Evolutionary conservation across 768 basidiomycete species (phyloP).

Genomic region (Boletus rubescentipes): DNA sequence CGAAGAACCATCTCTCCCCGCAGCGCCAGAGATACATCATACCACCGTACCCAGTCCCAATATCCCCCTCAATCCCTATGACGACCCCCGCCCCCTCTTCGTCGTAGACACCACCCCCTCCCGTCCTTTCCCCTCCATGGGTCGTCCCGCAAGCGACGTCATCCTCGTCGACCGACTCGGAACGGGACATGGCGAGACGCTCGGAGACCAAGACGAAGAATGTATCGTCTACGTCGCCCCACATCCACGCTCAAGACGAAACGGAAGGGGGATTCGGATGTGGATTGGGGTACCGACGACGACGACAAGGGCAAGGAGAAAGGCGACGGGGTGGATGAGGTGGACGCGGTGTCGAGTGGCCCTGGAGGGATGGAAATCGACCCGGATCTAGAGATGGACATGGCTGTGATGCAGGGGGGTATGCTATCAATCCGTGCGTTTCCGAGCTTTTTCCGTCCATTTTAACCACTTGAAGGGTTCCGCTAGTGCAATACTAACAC

Average conservation of each 20-base stretch:
- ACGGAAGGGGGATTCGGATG: slow-evolving; percentile 62
- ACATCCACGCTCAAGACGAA: slow-evolving; percentile 59
- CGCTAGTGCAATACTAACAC: slow-evolving; percentile 17
- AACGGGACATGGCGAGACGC: slow-evolving; percentile 8
- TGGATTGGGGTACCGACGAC: slow-evolving; percentile 60
- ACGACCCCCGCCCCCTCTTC: slow-evolving; percentile 13
- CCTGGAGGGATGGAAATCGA: slow-evolving; percentile 66
- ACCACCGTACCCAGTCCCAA: background rate
- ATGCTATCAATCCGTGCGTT: slow-evolving; percentile 6
- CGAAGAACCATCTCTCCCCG: background rate
- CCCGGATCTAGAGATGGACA: slow-evolving; percentile 47
- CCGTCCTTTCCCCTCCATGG: background rate
- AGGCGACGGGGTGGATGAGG: slow-evolving; percentile 21
- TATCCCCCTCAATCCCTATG: background rate
- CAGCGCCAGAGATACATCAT: background rate
- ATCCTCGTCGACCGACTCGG: slow-evolving; percentile 28
- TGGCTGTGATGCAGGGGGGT: slow-evolving; percentile 50
- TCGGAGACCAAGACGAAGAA: slow-evolving; percentile 39
- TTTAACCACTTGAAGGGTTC: background rate
- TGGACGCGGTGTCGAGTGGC: slow-evolving; percentile 29
- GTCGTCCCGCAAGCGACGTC: slow-evolving; percentile 18
- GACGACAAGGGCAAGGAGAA: slow-evolving; percentile 31
- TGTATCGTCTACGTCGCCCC: slow-evolving; percentile 78
- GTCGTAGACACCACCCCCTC: slow-evolving; percentile 44
- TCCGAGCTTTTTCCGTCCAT: background rate